A percentile compares a stretch with the other conserved stretches of the same genome.
phyloP scores from a whole-genome alignment of 2,329 filamentous ascomycete genomes.

The Diplodia corticola region DNA sequence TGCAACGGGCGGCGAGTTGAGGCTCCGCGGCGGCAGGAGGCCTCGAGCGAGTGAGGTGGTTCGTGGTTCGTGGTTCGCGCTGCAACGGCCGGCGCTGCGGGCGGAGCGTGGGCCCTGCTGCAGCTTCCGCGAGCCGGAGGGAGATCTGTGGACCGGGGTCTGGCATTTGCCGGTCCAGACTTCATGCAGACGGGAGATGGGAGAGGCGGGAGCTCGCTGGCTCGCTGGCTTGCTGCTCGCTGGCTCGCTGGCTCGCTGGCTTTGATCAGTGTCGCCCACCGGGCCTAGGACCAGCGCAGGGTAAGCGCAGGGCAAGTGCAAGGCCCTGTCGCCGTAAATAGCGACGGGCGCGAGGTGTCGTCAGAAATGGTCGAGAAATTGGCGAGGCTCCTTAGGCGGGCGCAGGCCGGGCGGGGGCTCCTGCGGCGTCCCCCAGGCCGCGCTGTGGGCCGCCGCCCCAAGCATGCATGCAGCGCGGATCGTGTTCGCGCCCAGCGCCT shows the following conservation, averaged over 20 bases:
- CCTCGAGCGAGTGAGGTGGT: constrained; percentile 2
- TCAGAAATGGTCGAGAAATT: neutral
- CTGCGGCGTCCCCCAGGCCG: neutral
- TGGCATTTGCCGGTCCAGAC: neutral
- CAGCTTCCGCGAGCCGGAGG: constrained; percentile 17
- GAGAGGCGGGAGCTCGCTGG: neutral
- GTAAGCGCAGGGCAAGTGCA: too few species aligned
- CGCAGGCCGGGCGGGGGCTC: neutral
- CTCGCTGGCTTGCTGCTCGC: too few species aligned
- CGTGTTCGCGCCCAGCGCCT: neutral
- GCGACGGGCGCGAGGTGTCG: neutral
- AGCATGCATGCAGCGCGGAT: neutral
- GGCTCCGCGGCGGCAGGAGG: neutral
- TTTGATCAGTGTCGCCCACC: too few species aligned
- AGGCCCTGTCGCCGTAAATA: constrained; percentile 7
- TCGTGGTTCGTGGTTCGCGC: neutral
- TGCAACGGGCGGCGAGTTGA: neutral
- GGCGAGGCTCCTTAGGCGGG: constrained; percentile 7
- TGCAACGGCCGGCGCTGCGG: neutral
- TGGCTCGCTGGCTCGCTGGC: too few species aligned
- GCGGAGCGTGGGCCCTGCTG: neutral
- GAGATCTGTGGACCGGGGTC: constrained; percentile 6
- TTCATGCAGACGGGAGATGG: neutral
- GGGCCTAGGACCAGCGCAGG: too few species aligned
- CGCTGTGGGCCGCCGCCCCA: neutral